phyloP scores from a whole-genome alignment of 176 grass and related monocot genomes.

The Secale cereale region DNA sequence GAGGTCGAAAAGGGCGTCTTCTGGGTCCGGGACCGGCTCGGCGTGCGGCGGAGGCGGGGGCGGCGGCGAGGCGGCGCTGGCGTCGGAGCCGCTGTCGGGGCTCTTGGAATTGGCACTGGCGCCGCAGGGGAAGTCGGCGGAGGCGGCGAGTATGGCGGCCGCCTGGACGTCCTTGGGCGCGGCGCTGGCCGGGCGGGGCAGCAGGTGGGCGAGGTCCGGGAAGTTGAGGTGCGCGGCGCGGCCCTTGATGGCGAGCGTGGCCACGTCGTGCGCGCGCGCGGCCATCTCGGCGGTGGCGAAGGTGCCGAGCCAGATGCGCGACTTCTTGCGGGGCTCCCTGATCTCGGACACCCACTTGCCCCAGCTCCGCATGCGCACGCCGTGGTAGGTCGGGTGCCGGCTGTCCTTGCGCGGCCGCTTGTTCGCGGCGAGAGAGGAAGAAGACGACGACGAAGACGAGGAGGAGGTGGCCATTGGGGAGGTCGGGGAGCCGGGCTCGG shows the following conservation, averaged over 20 bases:
- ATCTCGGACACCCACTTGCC: slow-evolving; percentile 82
- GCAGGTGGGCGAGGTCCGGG: slow-evolving; percentile 41
- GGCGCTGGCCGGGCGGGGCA: slow-evolving; percentile 41
- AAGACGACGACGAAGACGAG: not conserved
- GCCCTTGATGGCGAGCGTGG: slow-evolving; percentile 65
- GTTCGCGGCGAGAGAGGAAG: not conserved
- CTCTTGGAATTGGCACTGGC: slow-evolving; percentile 37
- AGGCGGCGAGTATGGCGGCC: slow-evolving; percentile 44
- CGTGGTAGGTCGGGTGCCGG: slow-evolving; percentile 54
- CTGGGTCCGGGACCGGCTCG: not conserved
- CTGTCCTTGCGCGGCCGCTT: slow-evolving; percentile 49
- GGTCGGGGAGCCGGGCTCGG: slow-evolving; percentile 4
- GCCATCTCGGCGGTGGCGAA: slow-evolving; percentile 72
- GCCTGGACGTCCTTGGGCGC: slow-evolving; percentile 61
- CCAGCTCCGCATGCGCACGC: slow-evolving; percentile 70
- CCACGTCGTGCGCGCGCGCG: slow-evolving; percentile 73
- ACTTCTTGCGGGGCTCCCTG: slow-evolving; percentile 83
- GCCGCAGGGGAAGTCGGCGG: slow-evolving; percentile 11
- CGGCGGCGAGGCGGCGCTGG: not conserved
- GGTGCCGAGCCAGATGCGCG: slow-evolving; percentile 67
- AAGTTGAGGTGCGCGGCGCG: slow-evolving; percentile 55
- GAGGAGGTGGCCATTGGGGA: not conserved
- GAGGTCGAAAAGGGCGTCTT: slow-evolving; percentile 78
- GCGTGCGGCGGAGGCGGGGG: not conserved
- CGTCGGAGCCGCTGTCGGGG: slow-evolving; percentile 6